Evolutionary conservation across 345 rosid genomes (phyloP).

Genomic region (Combretum micranthum): DNA sequence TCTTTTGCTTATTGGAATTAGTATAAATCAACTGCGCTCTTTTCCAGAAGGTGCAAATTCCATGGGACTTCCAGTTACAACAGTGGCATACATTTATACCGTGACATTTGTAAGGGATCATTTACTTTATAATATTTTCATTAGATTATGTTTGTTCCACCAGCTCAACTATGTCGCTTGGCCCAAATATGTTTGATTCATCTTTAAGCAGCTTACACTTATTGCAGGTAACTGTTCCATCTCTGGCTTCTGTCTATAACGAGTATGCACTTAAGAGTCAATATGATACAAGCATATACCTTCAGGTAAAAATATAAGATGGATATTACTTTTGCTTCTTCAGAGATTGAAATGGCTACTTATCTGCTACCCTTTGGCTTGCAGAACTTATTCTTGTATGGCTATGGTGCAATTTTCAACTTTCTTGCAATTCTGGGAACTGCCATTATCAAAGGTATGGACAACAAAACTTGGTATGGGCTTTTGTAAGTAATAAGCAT

Average conservation of each 20-base stretch:
- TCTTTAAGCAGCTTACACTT: background rate
- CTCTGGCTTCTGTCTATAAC: slow-evolving; percentile 49
- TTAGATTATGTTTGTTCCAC: background rate
- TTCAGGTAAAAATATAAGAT: slow-evolving; percentile 31
- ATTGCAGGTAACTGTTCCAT: slow-evolving; percentile 45
- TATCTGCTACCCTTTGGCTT: slow-evolving; percentile 3
- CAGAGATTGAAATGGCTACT: background rate
- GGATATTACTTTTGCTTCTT: background rate
- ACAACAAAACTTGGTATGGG: background rate
- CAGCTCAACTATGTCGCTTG: background rate
- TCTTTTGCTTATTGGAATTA: slow-evolving; percentile 81
- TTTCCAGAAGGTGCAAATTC: slow-evolving; percentile 74
- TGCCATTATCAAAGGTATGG: slow-evolving; percentile 38
- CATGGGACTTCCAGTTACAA: slow-evolving; percentile 69
- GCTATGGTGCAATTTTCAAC: slow-evolving; percentile 59
- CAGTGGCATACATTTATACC: slow-evolving; percentile 79
- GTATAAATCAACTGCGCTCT: slow-evolving; percentile 85
- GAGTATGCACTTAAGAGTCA: slow-evolving; percentile 61
- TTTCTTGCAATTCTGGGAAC: slow-evolving; percentile 35
- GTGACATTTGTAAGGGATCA: slow-evolving; percentile 72
- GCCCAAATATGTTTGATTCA: background rate
- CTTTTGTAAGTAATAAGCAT: background rate
- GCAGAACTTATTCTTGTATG: slow-evolving; percentile 49
- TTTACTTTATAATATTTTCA: background rate
- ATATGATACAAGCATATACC: slow-evolving; percentile 54